A percentile compares a stretch with the other conserved stretches of the same genome.
These are phyloP conservation scores for Fagopyrum homotropicum DNA, from an alignment of 148 eudicot species.

Conservation along the genomic window DNA sequence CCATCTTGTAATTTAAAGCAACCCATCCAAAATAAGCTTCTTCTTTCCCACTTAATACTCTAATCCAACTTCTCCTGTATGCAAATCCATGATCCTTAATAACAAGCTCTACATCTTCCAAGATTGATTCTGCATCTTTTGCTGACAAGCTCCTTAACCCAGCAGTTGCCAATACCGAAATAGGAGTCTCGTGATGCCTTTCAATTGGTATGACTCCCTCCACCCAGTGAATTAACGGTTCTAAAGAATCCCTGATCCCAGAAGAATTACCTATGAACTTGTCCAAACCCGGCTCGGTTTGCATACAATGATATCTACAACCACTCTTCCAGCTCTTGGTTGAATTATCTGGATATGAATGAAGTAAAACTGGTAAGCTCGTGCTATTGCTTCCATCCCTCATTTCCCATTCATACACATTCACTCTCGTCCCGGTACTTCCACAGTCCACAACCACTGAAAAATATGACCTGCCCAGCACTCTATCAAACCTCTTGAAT, in stretches of 20 bases:
- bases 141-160: constrained; percentile 55
- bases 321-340: constrained; percentile 27
- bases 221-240: constrained; percentile 67
- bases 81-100: constrained; percentile 41
- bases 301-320: constrained; percentile 66
- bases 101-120: constrained; percentile 50
- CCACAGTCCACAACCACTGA: constrained; percentile 91
- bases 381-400: constrained; percentile 15
- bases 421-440: constrained; percentile 81
- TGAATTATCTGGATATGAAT: constrained; percentile 44
- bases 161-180: constrained; percentile 71
- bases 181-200: constrained; percentile 38
- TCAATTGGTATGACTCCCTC: constrained; percentile 51
- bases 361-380: constrained; percentile 42
- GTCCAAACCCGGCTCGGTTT: constrained; percentile 83
- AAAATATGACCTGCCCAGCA: constrained; percentile 29
- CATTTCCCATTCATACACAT: constrained; percentile 49
- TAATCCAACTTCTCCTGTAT: constrained; percentile 51
- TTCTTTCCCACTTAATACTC: constrained; percentile 80
- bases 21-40: constrained; percentile 92
- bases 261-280: constrained; percentile 54
- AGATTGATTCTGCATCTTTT: constrained; percentile 32
- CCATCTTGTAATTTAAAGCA: constrained; percentile 65
- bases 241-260: constrained; percentile 48
- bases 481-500: constrained; percentile 6